Evolutionary conservation across 768 basidiomycete species (phyloP).

Genomic region (Suillus clintonianus): DNA sequence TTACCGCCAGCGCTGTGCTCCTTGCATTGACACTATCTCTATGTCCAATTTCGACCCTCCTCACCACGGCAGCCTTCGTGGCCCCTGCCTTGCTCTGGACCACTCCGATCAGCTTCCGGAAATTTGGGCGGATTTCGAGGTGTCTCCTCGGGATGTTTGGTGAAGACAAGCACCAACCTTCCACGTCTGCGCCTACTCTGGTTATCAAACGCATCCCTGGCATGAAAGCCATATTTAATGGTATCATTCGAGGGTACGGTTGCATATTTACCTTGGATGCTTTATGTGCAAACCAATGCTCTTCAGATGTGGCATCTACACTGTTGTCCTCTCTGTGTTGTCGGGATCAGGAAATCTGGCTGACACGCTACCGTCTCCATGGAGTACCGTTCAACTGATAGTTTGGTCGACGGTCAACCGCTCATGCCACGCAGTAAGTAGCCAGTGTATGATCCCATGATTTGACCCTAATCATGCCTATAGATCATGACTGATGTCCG

Average conservation of each 20-base stretch:
- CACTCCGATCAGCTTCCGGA: background rate
- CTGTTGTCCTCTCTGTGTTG: background rate
- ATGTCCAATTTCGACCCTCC: background rate
- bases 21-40: background rate
- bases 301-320: background rate
- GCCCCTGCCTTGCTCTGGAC: background rate
- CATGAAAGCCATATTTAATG: background rate
- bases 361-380: background rate
- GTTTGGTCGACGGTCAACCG: background rate
- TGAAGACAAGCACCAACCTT: background rate
- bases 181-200: background rate
- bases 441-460: background rate
- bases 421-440: background rate
- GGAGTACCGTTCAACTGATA: background rate
- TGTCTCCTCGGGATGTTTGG: background rate
- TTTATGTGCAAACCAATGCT: background rate
- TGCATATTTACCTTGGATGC: background rate
- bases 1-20: background rate
- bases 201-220: background rate
- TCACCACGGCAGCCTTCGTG: background rate
- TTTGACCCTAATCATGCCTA: background rate
- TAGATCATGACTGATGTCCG: background rate
- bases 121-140: background rate
- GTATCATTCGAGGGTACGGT: background rate
- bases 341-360: background rate